Evolutionary conservation across 2,329 filamentous ascomycete species (phyloP).

Genomic region (Colletotrichum chlorophyti): DNA sequence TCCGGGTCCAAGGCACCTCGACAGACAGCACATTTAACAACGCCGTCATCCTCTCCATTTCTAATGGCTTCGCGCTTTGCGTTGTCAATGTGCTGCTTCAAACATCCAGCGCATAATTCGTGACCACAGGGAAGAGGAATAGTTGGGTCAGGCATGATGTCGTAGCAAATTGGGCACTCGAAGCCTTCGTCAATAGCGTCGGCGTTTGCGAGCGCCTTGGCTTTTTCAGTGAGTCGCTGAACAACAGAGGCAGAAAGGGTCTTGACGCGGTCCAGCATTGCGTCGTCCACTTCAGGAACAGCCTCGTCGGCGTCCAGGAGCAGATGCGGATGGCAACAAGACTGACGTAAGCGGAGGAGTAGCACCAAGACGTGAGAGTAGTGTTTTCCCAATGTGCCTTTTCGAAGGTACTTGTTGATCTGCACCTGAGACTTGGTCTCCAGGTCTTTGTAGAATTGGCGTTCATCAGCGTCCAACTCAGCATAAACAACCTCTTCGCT

Average conservation of each 20-base stretch:
- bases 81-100: slow-evolving; percentile 71
- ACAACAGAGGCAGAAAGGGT: slow-evolving; percentile 67
- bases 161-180: slow-evolving; percentile 84
- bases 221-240: slow-evolving; percentile 59
- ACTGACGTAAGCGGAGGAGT: slow-evolving; percentile 79
- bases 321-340: slow-evolving; percentile 80
- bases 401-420: slow-evolving; percentile 79
- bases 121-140: slow-evolving; percentile 88
- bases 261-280: slow-evolving; percentile 69
- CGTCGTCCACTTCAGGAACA: slow-evolving; percentile 47
- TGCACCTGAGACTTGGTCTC: slow-evolving; percentile 71
- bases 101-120: slow-evolving; percentile 78
- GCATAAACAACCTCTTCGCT: slow-evolving; percentile 67
- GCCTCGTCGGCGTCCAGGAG: slow-evolving; percentile 53
- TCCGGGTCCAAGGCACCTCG: slow-evolving; percentile 70
- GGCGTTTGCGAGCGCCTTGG: slow-evolving; percentile 35
- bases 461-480: slow-evolving; percentile 71
- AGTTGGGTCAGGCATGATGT: slow-evolving; percentile 74
- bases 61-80: slow-evolving; percentile 59
- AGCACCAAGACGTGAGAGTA: slow-evolving; percentile 85
- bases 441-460: slow-evolving; percentile 68
- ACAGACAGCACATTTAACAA: slow-evolving; percentile 78
- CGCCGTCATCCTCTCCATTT: slow-evolving; percentile 63
- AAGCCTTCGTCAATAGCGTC: slow-evolving; percentile 56
- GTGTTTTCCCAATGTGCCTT: slow-evolving; percentile 71